Conservation (phyloP, 2,329 filamentous ascomycete genomes). For the Chrysoporthe austroafricana region DNA sequence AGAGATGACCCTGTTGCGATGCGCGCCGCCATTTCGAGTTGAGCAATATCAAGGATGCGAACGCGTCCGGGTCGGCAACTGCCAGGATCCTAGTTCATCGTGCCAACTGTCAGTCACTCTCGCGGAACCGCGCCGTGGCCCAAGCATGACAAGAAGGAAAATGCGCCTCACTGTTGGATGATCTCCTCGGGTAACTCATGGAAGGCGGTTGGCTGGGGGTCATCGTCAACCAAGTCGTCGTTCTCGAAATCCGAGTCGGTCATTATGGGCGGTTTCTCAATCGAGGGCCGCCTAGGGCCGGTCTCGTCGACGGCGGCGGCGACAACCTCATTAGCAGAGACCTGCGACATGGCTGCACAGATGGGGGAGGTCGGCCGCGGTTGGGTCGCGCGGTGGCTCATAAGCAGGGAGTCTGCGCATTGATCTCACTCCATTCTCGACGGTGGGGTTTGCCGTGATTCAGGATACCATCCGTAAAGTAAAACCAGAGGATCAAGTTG, state of each 20-base stretch:
- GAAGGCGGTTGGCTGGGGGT: constrained; percentile 47
- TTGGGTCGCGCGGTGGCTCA: constrained; percentile 1
- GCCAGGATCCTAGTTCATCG: constrained; percentile 59
- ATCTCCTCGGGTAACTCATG: constrained; percentile 68
- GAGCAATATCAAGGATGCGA: constrained; percentile 68
- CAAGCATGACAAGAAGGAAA: constrained; percentile 19
- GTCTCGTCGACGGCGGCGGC: constrained; percentile 27
- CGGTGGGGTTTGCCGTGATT: neutral
- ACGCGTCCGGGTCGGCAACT: constrained; percentile 63
- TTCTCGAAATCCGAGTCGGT: constrained; percentile 30
- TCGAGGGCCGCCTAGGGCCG: constrained; percentile 35
- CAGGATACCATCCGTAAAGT: neutral
- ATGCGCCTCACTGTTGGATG: constrained; percentile 63
- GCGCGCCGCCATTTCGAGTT: constrained; percentile 68
- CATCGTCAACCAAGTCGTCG: constrained; percentile 22
- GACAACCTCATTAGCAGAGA: constrained; percentile 24
- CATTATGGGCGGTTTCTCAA: constrained; percentile 40
- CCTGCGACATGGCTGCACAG: constrained; percentile 31
- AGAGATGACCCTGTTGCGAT: constrained; percentile 66
- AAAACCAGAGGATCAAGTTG: neutral
- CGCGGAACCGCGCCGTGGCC: neutral
- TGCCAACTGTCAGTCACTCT: constrained; percentile 11
- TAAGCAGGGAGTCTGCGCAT: neutral
- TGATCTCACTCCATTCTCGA: constrained; percentile 22
- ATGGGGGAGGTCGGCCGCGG: constrained; percentile 3